phyloP scores from a whole-genome alignment of 2,329 filamentous ascomycete species.

The Trichoderma atroviride region DNA sequence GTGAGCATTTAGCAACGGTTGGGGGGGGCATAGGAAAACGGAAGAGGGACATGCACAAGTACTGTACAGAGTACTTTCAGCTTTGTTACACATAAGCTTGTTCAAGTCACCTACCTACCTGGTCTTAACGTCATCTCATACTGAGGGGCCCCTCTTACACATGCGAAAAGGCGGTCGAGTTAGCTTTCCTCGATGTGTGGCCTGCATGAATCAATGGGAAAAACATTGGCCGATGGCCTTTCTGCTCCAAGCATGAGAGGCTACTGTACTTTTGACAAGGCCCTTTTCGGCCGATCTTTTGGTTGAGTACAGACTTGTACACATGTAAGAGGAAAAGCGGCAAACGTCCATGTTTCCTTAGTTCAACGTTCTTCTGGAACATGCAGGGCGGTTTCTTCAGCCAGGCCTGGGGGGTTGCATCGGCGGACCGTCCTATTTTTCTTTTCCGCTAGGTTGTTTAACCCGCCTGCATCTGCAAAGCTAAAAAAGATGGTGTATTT shows the following conservation, averaged over 20 bases:
- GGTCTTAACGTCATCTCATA: background rate
- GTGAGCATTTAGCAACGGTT: conserved; percentile 16
- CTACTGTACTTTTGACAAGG: background rate
- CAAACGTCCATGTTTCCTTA: background rate
- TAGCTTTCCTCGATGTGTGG: background rate
- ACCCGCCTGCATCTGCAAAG: background rate
- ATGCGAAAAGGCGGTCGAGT: background rate
- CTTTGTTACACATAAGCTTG: background rate
- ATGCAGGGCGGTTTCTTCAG: conserved; percentile 24
- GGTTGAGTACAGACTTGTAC: background rate
- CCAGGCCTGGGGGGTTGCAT: conserved; percentile 14
- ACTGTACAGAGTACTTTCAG: background rate
- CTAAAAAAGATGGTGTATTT: background rate
- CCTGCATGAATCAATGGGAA: background rate
- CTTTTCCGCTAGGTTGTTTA: background rate
- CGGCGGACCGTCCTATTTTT: conserved; percentile 13
- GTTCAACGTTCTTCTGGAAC: conserved; percentile 17
- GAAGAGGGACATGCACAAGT: background rate
- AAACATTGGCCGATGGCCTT: conserved; percentile 3
- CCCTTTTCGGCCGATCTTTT: background rate
- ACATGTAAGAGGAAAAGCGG: conserved; percentile 7
- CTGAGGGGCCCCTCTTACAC: background rate
- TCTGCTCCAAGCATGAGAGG: background rate
- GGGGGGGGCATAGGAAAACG: background rate
- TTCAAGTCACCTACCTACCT: background rate